A percentile compares a stretch with the other conserved stretches of the same genome.
These are phyloP conservation scores for Ogataea methanolica DNA, from an alignment of 805 yeast genomes.

Conservation along the genomic window DNA sequence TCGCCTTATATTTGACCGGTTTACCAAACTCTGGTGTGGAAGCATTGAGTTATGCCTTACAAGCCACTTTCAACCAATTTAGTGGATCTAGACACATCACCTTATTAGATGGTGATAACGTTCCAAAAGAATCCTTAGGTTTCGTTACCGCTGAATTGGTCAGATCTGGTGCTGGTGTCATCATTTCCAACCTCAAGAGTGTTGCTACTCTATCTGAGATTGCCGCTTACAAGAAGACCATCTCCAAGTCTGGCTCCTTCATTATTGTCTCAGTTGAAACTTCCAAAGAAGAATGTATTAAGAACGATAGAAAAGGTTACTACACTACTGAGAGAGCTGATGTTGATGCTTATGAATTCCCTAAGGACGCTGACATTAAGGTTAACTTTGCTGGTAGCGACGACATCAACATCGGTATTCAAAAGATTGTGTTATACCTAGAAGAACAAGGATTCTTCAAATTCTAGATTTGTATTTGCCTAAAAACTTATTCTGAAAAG, in stretches of 20 bases:
- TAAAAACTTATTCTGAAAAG: not conserved
- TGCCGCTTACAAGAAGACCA: slow-evolving; percentile 35
- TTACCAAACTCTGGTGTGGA: slow-evolving; percentile 54
- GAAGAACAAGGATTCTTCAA: slow-evolving; percentile 81
- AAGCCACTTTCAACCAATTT: slow-evolving; percentile 85
- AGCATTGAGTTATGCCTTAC: slow-evolving; percentile 75
- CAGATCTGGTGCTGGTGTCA: slow-evolving; percentile 90
- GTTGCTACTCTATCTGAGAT: slow-evolving; percentile 43
- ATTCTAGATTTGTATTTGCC: slow-evolving; percentile 28
- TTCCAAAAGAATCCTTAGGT: slow-evolving; percentile 39
- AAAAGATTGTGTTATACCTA: slow-evolving; percentile 64
- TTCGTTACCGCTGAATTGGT: slow-evolving; percentile 71
- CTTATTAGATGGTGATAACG: slow-evolving; percentile 37
- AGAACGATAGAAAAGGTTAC: slow-evolving; percentile 47
- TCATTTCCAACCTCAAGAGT: slow-evolving; percentile 48
- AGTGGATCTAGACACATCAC: slow-evolving; percentile 80
- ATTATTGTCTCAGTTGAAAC: slow-evolving; percentile 48
- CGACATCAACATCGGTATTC: slow-evolving; percentile 66
- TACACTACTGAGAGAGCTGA: slow-evolving; percentile 41
- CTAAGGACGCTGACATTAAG: slow-evolving; percentile 52
- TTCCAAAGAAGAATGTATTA: slow-evolving; percentile 40
- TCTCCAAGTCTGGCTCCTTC: slow-evolving; percentile 48
- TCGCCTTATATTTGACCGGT: slow-evolving; percentile 66
- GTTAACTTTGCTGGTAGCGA: slow-evolving; percentile 46
- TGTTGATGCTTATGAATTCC: slow-evolving; percentile 43